phyloP scores from a whole-genome alignment of 306 rosid genomes.

The Comarum palustre region DNA sequence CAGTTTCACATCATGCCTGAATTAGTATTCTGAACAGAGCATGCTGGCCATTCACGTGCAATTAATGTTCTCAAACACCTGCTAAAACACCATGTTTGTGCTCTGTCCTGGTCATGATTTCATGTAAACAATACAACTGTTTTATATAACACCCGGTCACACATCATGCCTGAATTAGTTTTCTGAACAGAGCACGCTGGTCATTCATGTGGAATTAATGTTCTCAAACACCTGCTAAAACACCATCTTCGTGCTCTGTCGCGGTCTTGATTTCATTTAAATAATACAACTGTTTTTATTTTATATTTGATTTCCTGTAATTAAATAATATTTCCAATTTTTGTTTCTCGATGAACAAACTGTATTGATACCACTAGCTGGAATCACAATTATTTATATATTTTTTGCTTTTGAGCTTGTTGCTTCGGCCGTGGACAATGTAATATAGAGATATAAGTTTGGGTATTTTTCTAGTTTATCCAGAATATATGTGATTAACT shows the following conservation, averaged over 20 bases:
- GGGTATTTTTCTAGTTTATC: not conserved
- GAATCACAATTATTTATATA: not conserved
- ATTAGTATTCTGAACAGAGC: not conserved
- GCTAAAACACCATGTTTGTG: not conserved
- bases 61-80: not conserved
- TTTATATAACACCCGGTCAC: not conserved
- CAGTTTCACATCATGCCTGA: not conserved
- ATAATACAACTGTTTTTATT: not conserved
- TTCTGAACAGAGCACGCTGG: not conserved
- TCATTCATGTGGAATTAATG: not conserved
- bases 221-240: not conserved
- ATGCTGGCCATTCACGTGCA: not conserved
- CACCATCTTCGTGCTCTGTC: not conserved
- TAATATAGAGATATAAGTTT: not conserved
- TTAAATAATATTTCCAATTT: too few relatives aligned
- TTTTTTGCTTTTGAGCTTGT: not conserved
- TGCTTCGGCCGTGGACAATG: not conserved
- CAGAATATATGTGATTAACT: not conserved
- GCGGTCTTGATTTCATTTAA: not conserved
- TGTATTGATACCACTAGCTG: not conserved
- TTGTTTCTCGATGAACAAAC: not conserved
- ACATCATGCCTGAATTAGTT: not conserved
- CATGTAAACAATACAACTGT: too few relatives aligned
- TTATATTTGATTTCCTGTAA: not conserved
- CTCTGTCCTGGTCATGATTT: not conserved